Base-by-base conservation (phyloP, 257 asterid genomes). In the Scutellaria barbata region DNA sequence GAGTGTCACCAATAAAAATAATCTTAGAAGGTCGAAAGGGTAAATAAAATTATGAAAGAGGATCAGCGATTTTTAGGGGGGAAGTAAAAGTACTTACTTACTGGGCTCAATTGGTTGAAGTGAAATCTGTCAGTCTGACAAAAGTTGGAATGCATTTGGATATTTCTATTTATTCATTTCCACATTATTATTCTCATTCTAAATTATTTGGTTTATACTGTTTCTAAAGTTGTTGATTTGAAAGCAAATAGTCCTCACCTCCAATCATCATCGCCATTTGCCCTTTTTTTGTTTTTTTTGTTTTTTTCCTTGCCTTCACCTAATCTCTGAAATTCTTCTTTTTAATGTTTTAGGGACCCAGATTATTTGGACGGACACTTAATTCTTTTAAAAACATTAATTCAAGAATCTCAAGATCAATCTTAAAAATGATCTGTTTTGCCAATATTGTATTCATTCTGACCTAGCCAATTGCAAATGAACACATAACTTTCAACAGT, bases 161-260 rank as follows among this genome's bases (percentile, higher is more conserved):
- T 50, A 71, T 63, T 54, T 8, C n/a, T 52, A 37, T 17, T 69
- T 68, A 48, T 48, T 52, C 43, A 48, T 6, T 66, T 41, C 17
- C 25, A 6, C 43, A 40, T 8, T 11, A 30, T 30, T 30, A 30
- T 30, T 30, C 35, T 30, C 5, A 54, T 69, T 57, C 30, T 43
- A 12, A 20, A 22, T 50, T 4, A 25, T 41, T 51, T 40, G 37
- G 18, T 20, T 63, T 41, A 11, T 10, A 77, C 80, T 81, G 80
- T 77, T 59, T 73, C 33, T 43, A 81, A 81, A 70, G 78, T 74
- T 77, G 3, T 11, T 77, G 82, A 77, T 74, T 65, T 77, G 85
- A 81, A 74, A 69, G 82, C 63, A 68, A 68, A 73, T 51, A 68
- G 81, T 72, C 8, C 16, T 14, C 35, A 25, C 40, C 40, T 7